Evolutionary conservation across 1,284 basidiomycete genomes (phyloP), one percentile per base, ranked within the genome.

Genomic region (Trametes polyzona): DNA sequence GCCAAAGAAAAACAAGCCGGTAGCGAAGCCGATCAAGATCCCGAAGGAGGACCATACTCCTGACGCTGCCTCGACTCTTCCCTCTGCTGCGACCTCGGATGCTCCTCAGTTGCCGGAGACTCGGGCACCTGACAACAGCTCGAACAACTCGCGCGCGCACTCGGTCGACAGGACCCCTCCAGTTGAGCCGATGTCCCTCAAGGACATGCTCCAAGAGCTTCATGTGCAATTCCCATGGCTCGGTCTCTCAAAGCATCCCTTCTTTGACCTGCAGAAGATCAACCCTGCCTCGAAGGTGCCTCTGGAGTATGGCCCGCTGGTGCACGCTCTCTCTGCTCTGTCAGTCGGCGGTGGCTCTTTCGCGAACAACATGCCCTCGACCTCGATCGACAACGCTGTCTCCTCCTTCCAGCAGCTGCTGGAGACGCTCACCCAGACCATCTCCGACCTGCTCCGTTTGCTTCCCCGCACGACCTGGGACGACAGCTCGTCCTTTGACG

Each of bases 401-500:
- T 88, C 89, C 3, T 92, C 90, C 14, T 93, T 93, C 74, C 90
- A 93, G 65, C 90, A 92, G 66, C 76, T 93, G 1, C 76, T 93
- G 27, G 91, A 93, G 75, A 93, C 91, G 0, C 74, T 93, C 47
- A 93, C 90, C 0, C 90, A 93, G 68, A 93, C 90, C 0, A 92
- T 93, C 63, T 92, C 90, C 7, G 90, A 93, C 63, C 74, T 93
- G 23, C 76, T 93, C 33, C 86, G 89, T 11, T 80, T 93, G 36
- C 84, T 93, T 58, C 91, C 90, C 26, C 87, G 90, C 27, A 90
- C 88, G 10, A 92, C 90, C 3, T 92, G 90, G 90, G 90, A 92
- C 63, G 90, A 92, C 66, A 92, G 87, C 59, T 90, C 91, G 0
- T 91, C 90, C 16, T 92, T 93, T 65, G 90, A 93, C 65, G 88